These are phyloP conservation scores for Mycocalia duriaeana DNA, from an alignment of 1,284 basidiomycete genomes.

Conservation along the genomic window DNA sequence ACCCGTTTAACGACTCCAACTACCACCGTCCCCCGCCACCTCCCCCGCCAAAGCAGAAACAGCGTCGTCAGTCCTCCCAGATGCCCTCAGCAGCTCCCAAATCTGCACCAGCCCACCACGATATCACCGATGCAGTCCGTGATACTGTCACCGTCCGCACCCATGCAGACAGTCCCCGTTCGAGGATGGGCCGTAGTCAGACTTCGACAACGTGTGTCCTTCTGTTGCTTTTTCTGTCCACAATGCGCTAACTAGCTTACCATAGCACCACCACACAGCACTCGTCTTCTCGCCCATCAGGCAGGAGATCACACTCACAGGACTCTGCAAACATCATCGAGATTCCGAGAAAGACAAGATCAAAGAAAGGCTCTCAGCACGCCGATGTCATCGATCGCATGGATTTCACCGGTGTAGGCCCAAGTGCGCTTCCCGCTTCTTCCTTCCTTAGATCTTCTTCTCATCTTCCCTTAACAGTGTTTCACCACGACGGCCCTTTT, in stretches of 20 bases:
- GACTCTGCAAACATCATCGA: constrained; percentile 55
- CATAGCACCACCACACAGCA: constrained; percentile 17
- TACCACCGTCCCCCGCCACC: constrained; percentile 17
- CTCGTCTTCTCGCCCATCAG: constrained; percentile 26
- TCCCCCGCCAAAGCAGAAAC: constrained; percentile 34
- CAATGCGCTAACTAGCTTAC: constrained; percentile 9
- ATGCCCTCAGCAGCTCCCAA: constrained; percentile 22
- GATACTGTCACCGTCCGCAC: constrained; percentile 55
- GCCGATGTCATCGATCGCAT: constrained; percentile 48
- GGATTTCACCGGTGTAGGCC: constrained; percentile 56
- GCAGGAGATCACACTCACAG: constrained; percentile 58
- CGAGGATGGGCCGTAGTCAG: constrained; percentile 31
- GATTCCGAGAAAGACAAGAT: constrained; percentile 44
- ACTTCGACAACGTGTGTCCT: constrained; percentile 28
- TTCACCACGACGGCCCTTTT: constrained; percentile 85
- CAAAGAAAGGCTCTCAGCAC: constrained; percentile 62
- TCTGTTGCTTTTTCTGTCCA: constrained; percentile 12
- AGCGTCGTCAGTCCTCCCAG: constrained; percentile 22
- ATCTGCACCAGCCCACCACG: constrained; percentile 20
- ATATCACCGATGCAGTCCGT: constrained; percentile 58
- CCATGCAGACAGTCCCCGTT: constrained; percentile 32
- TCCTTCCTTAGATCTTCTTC: constrained; percentile 10
- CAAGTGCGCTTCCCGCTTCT: constrained; percentile 47
- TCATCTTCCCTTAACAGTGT: constrained; percentile 52
- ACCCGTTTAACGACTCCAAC: constrained; percentile 51